These are phyloP conservation scores for Myxozyma nipponensis DNA, from an alignment of 805 yeast genomes.

Conservation along the genomic window DNA sequence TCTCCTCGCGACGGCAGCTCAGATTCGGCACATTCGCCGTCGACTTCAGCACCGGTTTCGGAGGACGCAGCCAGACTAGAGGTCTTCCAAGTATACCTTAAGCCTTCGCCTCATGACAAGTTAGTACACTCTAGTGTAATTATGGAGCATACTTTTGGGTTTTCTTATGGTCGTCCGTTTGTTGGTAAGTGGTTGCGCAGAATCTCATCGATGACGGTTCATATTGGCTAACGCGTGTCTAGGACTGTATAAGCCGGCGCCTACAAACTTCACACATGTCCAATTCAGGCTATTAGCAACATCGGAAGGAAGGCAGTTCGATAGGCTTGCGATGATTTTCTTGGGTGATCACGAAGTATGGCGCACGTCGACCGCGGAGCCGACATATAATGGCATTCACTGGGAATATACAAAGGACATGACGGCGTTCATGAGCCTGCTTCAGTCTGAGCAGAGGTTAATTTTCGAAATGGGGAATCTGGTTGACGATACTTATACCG, in stretches of 20 bases:
- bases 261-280: conserved; percentile 38
- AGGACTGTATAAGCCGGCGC: conserved; percentile 35
- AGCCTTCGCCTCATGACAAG: conserved; percentile 2
- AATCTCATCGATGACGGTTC: no score
- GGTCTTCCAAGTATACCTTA: conserved; percentile 31
- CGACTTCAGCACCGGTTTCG: neutral
- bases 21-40: neutral
- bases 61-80: conserved; percentile 10
- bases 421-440: conserved; percentile 51
- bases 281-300: conserved; percentile 35
- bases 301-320: conserved; percentile 39
- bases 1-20: no score
- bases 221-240: no score
- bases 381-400: conserved; percentile 49
- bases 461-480: conserved; percentile 64
- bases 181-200: conserved; percentile 11
- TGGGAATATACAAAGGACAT: conserved; percentile 63
- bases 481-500: conserved; percentile 50
- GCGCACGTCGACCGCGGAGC: conserved; percentile 85
- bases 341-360: conserved; percentile 60
- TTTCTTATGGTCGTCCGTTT: conserved; percentile 38
- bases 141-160: conserved; percentile 34
- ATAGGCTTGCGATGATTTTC: conserved; percentile 40
- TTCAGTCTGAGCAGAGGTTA: conserved; percentile 41
- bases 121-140: conserved; percentile 25